Base-by-base conservation (phyloP, 805 yeast species). In the Yamadazyma endophytica region DNA sequence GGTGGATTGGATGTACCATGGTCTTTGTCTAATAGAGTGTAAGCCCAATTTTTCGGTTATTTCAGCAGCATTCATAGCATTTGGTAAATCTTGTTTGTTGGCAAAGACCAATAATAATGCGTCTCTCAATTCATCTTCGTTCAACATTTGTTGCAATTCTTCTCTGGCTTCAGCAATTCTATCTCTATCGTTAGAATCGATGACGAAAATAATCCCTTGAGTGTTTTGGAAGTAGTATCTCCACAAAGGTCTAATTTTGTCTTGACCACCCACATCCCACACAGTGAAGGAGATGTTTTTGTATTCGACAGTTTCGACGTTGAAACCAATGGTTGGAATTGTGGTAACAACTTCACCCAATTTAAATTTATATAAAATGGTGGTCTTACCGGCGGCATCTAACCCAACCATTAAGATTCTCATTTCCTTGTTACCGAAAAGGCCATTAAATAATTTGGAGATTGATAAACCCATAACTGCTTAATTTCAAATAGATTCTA, bases 181-280 rank as follows among this genome's bases (percentile, higher is more conserved):
- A 58, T 88, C 95, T 73, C 96, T 85, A 70, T 90, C 97, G 71
- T 89, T 88, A 42, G 96, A 85, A 73, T 90, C 97, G 51, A 90
- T 96, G 44, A 90, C 97, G 61, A 89, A 90, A 63, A 90, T 89
- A 60, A 90, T 86, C 73, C 97, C 97, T 69, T 90, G 97, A 41
- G 97, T 88, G 77, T 90, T 90, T 71, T 90, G 96, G 85, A 80
- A 90, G 67, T 90, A 90, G 70, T 90, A 95, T 79, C 97, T 84
- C 97, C 97, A 90, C 66, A 90, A 74, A 39, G 97, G 96, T 73
- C 97, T 85, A 58, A 90, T 90, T 72, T 89, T 89, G 68, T 88
- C 96, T 75, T 90, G 97, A 78, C 97, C 97, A 83, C 97, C 97
- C 52, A 89, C 96, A 78, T 90, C 97, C 97, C 97, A 88, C 45